These are phyloP conservation scores for Kuraishia ogatae DNA, from an alignment of 805 yeast genomes.

Conservation along the genomic window DNA sequence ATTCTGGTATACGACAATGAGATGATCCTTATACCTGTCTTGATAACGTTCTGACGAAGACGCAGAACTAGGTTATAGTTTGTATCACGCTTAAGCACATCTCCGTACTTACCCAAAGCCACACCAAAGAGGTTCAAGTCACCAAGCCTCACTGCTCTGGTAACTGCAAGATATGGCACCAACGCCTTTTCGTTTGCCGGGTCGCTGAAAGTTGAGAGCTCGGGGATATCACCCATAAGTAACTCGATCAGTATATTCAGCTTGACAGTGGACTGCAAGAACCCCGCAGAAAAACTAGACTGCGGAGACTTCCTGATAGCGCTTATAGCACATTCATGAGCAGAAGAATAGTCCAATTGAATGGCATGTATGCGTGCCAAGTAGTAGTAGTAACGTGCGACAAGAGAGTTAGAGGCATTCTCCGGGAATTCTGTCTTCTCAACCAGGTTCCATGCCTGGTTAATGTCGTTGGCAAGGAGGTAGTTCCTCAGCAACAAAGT, in stretches of 20 bases:
- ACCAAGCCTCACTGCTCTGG: slow-evolving; percentile 89
- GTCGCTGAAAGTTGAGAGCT: slow-evolving; percentile 70
- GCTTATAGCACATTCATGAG: slow-evolving; percentile 84
- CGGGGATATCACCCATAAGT: slow-evolving; percentile 96
- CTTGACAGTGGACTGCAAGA: slow-evolving; percentile 83
- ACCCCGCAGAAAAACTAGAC: slow-evolving; percentile 75
- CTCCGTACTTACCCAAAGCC: slow-evolving; percentile 56
- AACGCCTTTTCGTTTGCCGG: slow-evolving; percentile 49
- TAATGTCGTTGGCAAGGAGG: slow-evolving; percentile 67
- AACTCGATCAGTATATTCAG: slow-evolving; percentile 82
- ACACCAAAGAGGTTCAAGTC: slow-evolving; percentile 76
- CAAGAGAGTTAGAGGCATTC: slow-evolving; percentile 76
- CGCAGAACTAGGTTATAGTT: slow-evolving; percentile 80
- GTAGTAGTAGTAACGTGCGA: slow-evolving; percentile 87
- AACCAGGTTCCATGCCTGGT: slow-evolving; percentile 82
- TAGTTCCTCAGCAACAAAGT: slow-evolving; percentile 82
- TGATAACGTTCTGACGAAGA: slow-evolving; percentile 92
- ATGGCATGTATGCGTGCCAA: slow-evolving; percentile 85
- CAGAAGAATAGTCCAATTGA: slow-evolving; percentile 86
- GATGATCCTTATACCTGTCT: slow-evolving; percentile 92
- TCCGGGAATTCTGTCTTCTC: slow-evolving; percentile 86
- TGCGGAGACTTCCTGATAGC: slow-evolving; percentile 97
- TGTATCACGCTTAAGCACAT: slow-evolving; percentile 61
- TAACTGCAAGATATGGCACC: slow-evolving; percentile 76
- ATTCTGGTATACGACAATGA: slow-evolving; percentile 86